Conservation (phyloP, 305 asterid genomes). For the Rubia occidens region DNA sequence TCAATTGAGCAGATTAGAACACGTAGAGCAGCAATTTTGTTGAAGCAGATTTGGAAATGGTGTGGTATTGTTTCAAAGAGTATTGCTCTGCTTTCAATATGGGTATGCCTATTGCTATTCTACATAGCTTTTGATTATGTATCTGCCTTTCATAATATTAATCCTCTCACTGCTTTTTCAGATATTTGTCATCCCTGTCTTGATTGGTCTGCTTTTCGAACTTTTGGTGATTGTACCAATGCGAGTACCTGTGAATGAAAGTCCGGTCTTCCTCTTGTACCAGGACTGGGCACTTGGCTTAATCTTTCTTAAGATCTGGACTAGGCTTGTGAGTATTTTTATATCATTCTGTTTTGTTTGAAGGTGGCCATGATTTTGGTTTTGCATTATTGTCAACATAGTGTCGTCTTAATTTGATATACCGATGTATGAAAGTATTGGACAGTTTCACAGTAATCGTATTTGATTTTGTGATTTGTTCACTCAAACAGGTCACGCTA, state of each 20-base stretch:
- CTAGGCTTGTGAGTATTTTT: slow-evolving; percentile 70
- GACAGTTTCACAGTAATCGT: neutral
- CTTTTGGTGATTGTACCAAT: slow-evolving; percentile 92
- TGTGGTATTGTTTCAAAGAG: slow-evolving; percentile 82
- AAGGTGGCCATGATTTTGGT: neutral
- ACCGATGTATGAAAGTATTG: neutral
- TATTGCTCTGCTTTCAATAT: slow-evolving; percentile 64
- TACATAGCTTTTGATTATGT: neutral
- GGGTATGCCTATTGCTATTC: slow-evolving; percentile 41
- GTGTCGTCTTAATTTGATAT: neutral
- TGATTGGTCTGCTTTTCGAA: slow-evolving; percentile 91
- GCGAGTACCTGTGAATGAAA: slow-evolving; percentile 94
- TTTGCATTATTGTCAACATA: too few species aligned
- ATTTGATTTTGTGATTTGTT: neutral
- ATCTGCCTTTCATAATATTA: slow-evolving; percentile 6
- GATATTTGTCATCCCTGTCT: slow-evolving; percentile 82
- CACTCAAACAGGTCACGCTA: slow-evolving; percentile 63
- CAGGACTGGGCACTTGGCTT: slow-evolving; percentile 99
- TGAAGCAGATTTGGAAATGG: slow-evolving; percentile 80
- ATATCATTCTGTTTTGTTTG: neutral
- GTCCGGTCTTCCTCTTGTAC: slow-evolving; percentile 89
- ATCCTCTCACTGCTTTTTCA: slow-evolving; percentile 24
- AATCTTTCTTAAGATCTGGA: slow-evolving; percentile 92
- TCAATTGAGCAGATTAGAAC: slow-evolving; percentile 59
- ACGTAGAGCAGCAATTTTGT: slow-evolving; percentile 52